A percentile compares a stretch with the other conserved stretches of the same genome.
Conservation (phyloP, 2,329 filamentous ascomycete species). For the Phoma sp. region DNA sequence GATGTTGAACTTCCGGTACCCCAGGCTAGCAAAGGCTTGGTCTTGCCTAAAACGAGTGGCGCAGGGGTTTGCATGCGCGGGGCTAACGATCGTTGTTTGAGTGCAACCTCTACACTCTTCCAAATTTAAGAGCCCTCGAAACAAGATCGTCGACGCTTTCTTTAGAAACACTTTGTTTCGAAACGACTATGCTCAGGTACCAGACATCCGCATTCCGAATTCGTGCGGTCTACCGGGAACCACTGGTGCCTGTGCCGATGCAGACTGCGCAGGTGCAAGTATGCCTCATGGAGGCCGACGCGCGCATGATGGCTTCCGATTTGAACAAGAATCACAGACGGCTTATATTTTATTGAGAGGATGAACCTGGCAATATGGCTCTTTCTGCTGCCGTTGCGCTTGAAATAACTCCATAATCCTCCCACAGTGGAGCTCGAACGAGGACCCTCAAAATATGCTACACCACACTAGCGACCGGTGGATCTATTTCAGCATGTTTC, state of each 20-base stretch:
- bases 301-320: not conserved
- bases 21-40: conserved; percentile 2
- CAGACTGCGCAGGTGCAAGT: not conserved
- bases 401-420: conserved; percentile 19
- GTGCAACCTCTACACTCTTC: conserved; percentile 12
- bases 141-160: conserved; percentile 24
- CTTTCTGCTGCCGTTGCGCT: not conserved
- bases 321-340: no score
- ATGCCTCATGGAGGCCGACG: not conserved
- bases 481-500: conserved; percentile 18
- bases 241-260: not conserved
- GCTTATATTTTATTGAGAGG: no score
- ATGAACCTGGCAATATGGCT: no score
- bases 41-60: conserved; percentile 3
- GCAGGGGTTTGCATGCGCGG: conserved; percentile 11
- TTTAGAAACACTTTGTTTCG: conserved; percentile 30
- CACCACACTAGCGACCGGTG: conserved; percentile 23
- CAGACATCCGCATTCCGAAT: not conserved
- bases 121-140: conserved; percentile 21
- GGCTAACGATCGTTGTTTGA: conserved; percentile 22
- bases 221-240: conserved; percentile 9
- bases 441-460: conserved; percentile 24
- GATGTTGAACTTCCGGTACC: no score
- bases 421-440: conserved; percentile 19
- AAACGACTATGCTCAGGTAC: conserved; percentile 10